Conservation (phyloP, 257 asterid species). For the Leonotis leonurus region DNA sequence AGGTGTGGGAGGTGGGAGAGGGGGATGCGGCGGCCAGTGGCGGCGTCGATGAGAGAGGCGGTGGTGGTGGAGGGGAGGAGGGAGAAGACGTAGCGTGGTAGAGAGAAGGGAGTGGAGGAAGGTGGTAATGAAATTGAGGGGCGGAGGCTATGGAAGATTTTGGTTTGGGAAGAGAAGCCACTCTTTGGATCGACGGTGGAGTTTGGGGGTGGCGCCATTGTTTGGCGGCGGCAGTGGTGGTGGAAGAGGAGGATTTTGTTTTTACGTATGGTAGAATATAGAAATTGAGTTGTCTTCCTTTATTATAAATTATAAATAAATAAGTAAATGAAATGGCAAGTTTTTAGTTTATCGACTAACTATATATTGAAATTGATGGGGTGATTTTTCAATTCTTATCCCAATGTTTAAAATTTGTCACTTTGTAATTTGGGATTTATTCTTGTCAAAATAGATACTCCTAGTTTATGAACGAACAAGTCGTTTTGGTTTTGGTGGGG, state of each 20-base stretch:
- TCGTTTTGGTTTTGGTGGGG: too few relatives aligned
- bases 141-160: slow-evolving; percentile 52
- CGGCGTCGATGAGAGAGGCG: slow-evolving; percentile 49
- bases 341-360: too few relatives aligned
- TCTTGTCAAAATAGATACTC: too few relatives aligned
- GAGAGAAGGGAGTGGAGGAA: slow-evolving; percentile 34
- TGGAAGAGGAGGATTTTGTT: background rate
- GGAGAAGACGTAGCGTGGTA: slow-evolving; percentile 33
- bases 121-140: slow-evolving; percentile 51
- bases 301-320: too few relatives aligned
- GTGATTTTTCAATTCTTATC: too few relatives aligned
- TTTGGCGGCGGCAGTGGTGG: background rate
- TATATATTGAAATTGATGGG: too few relatives aligned
- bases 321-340: too few relatives aligned
- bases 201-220: background rate
- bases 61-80: slow-evolving; percentile 35
- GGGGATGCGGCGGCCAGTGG: slow-evolving; percentile 35
- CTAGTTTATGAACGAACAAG: too few relatives aligned
- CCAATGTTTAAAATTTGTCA: too few relatives aligned
- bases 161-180: slow-evolving; percentile 47
- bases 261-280: too few relatives aligned
- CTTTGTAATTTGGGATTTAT: too few relatives aligned
- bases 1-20: slow-evolving; percentile 41
- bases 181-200: slow-evolving; percentile 13
- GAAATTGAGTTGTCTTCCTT: too few relatives aligned